Base-by-base conservation (phyloP, 2,329 filamentous ascomycete species). In the Fusarium sarcochroum region DNA sequence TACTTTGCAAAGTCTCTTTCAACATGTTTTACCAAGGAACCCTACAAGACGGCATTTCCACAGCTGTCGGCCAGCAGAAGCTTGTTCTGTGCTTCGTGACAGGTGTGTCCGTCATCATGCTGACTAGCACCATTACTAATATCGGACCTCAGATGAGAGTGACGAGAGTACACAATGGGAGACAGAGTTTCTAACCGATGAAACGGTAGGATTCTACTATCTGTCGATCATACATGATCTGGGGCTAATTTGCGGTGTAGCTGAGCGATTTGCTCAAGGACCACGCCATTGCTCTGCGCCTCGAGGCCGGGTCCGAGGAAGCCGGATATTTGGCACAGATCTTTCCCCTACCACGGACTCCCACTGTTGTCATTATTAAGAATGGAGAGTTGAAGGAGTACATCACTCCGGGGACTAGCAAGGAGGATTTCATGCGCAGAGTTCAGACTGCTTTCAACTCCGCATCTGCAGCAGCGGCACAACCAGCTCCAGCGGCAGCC, bases 21-120 rank as follows among this genome's bases (percentile, higher is more conserved):
- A 40, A 17, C 41, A 94, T 97, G 90, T 98, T 97, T 80, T 94
- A 94, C 77, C 76, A 90, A 63, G 94, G 94, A 18, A 89, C 89
- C 63, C 80, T 98, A 20, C 92, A 97, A 73, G 90, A 91, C 73
- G 94, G 93, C 60, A 97, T 98, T 72, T 85, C 87, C 32, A 83
- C 87, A 20, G 93, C 94, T 14, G 85, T 98, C 8, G 86, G 88
- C 63, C 85, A 94, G 77, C 83, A 88, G 61, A 97, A 95, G 79
- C 85, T 91, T 18, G 92, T 98, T 1, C 87, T 92, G 30, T 97
- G 93, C 80, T 97, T 98, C 79, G 90, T 97, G 32, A 88, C 89
- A 75, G 91, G 93, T 93, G 79, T 69, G 83, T 70, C 57, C 63
- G 53, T 55, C 49, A 63, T 64, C 41, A 49, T 34, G 27, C 25